Percentiles rank a stretch among this genome's conserved stretches.
Conservation (phyloP, 768 basidiomycete species). For the Neoboletus brunneissimus region DNA sequence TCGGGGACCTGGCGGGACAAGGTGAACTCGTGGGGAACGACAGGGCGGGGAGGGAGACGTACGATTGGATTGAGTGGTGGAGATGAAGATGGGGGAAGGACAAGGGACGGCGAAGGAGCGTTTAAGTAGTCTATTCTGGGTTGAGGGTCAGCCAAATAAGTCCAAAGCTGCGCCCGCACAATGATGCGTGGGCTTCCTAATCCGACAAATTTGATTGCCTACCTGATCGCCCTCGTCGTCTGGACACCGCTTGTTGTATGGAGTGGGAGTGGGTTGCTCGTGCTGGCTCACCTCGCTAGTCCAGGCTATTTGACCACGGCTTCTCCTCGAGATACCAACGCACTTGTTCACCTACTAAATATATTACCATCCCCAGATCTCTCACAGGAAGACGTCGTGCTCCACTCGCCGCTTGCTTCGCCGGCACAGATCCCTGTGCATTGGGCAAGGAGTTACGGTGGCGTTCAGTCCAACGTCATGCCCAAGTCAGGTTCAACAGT, state of each 20-base stretch:
- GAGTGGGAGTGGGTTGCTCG: not conserved
- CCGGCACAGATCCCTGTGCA: not conserved
- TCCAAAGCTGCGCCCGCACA: conserved; percentile 20
- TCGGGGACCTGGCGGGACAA: not conserved
- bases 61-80: conserved; percentile 6
- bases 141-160: conserved; percentile 33
- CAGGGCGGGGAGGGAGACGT: not conserved
- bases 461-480: not conserved
- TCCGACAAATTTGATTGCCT: conserved; percentile 3
- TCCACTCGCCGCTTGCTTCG: not conserved
- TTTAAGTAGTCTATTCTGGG: conserved; percentile 35
- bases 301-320: no score
- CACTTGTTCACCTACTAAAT: not conserved
- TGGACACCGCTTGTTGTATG: not conserved
- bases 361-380: not conserved
- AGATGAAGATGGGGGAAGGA: conserved; percentile 24
- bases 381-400: not conserved
- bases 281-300: not conserved
- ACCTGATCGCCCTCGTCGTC: conserved; percentile 12
- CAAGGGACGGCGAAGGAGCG: not conserved
- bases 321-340: not conserved
- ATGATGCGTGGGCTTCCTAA: conserved; percentile 3
- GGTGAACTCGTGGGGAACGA: not conserved
- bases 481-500: not conserved
- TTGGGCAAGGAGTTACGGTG: not conserved